Conservation (phyloP, 495 filamentous ascomycete species). For the Sabuloglossum arenarium region DNA sequence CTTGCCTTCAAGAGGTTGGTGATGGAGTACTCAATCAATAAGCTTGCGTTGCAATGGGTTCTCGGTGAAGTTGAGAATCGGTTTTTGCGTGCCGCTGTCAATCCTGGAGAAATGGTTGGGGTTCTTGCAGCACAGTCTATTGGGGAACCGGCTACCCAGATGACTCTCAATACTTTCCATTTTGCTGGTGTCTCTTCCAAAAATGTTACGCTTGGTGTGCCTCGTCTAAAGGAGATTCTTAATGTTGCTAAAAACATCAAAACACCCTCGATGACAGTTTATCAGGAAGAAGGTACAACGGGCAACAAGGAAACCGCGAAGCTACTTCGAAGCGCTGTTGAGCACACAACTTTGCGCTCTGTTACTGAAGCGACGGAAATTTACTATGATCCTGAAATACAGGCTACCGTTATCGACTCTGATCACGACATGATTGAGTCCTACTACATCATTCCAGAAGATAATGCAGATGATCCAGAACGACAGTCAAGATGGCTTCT, state of each 20-base stretch:
- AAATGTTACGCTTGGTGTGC: conserved; percentile 97
- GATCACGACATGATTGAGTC: conserved; percentile 91
- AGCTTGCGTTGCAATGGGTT: conserved; percentile 80
- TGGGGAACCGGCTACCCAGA: conserved; percentile 95
- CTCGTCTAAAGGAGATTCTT: conserved; percentile 96
- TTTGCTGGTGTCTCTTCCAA: conserved; percentile 99
- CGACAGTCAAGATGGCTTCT: conserved; percentile 86
- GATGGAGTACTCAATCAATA: conserved; percentile 63
- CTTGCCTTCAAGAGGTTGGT: conserved; percentile 84
- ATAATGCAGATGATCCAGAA: conserved; percentile 44
- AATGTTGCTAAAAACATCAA: conserved; percentile 97
- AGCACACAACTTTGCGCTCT: conserved; percentile 86
- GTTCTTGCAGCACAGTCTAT: conserved; percentile 96
- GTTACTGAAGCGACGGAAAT: conserved; percentile 85
- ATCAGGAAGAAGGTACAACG: conserved; percentile 35
- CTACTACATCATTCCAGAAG: conserved; percentile 88
- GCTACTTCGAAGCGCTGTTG: conserved; percentile 62
- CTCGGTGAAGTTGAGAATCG: conserved; percentile 77
- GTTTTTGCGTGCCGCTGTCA: conserved; percentile 60
- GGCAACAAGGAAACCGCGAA: conserved; percentile 64
- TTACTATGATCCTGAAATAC: conserved; percentile 89
- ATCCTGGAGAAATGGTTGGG: conserved; percentile 95
- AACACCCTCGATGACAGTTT: conserved; percentile 95
- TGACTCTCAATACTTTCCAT: conserved; percentile 99
- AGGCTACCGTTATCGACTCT: conserved; percentile 60